phyloP scores from a whole-genome alignment of 2,329 filamentous ascomycete species.

The Cladorrhinum sp. region DNA sequence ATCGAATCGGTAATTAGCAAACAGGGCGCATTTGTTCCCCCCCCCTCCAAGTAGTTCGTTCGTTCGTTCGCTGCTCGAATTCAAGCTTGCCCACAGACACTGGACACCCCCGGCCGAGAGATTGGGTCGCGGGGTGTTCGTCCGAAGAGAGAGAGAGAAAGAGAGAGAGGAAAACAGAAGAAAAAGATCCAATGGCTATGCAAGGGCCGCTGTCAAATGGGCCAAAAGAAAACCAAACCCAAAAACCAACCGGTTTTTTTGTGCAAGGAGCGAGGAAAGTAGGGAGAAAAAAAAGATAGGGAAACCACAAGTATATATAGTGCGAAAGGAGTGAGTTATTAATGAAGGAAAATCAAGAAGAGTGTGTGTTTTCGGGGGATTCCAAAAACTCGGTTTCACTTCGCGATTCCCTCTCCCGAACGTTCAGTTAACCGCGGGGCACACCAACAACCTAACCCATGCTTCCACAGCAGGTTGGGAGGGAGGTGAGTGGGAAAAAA shows the following conservation, averaged over 20 bases:
- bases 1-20: background rate
- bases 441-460: background rate
- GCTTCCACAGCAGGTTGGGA: background rate
- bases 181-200: background rate
- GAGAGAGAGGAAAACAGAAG: background rate
- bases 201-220: background rate
- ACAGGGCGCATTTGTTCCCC: background rate
- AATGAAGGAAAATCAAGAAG: background rate
- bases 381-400: background rate
- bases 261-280: background rate
- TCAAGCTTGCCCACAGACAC: background rate
- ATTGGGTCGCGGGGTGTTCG: background rate
- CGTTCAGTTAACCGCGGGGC: conserved; percentile 15
- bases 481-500: conserved; percentile 3
- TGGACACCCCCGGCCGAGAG: background rate
- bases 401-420: background rate
- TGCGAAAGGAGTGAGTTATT: conserved; percentile 1
- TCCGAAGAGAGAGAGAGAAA: background rate
- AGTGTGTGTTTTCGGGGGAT: background rate
- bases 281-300: background rate
- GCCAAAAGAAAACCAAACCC: background rate
- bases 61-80: background rate
- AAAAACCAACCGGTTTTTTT: background rate
- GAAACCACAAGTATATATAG: no score
- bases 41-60: background rate